These are phyloP conservation scores for Plasmodium gonderi DNA, from an alignment of 169 alveolate genomes.

Conservation along the genomic window DNA sequence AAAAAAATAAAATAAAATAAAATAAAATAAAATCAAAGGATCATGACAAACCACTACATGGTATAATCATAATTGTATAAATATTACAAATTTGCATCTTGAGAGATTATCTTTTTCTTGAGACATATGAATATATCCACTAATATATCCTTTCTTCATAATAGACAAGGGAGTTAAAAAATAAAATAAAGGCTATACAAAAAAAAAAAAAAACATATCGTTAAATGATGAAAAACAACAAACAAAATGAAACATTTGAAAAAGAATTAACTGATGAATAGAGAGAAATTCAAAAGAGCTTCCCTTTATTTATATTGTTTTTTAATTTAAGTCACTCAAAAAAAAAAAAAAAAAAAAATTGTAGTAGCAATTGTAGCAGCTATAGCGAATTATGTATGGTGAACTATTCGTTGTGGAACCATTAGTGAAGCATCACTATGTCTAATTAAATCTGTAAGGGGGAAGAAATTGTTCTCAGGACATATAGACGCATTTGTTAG, in stretches of 20 bases:
- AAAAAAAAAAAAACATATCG: background rate
- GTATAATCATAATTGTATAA: background rate
- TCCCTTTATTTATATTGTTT: no score
- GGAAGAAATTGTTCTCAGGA: no score
- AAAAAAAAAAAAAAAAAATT: background rate
- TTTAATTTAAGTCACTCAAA: background rate
- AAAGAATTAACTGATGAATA: constrained; percentile 2
- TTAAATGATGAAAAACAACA: background rate
- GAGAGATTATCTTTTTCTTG: background rate
- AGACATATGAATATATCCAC: background rate
- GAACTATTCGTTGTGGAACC: no score
- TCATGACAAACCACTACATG: no score
- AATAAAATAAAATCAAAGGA: background rate
- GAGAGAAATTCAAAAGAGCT: background rate
- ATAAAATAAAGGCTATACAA: no score
- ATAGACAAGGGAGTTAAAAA: background rate
- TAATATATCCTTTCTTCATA: background rate
- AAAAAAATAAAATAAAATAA: background rate
- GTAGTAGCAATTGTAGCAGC: no score
- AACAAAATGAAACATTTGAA: background rate
- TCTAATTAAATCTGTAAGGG: no score
- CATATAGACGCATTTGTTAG: no score
- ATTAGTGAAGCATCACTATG: no score
- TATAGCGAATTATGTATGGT: no score
- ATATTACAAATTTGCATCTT: background rate